Base-by-base conservation (phyloP, 202 grass and related monocot species). In the Zoysia matrella region DNA sequence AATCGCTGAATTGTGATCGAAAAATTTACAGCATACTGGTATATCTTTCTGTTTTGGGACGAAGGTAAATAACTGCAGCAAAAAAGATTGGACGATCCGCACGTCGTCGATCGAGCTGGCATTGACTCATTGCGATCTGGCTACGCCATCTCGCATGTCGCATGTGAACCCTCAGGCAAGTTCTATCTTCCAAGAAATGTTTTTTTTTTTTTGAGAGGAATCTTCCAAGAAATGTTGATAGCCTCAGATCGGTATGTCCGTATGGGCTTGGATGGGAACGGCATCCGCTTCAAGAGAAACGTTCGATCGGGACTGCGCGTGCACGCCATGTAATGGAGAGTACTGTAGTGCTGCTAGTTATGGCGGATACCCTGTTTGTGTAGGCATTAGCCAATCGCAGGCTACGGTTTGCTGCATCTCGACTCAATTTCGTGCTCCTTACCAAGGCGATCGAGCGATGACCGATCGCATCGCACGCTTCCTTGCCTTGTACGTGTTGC, bases 361-460 rank as follows among this genome's bases (percentile, higher is more conserved):
- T 53, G 51, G 51, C 30, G 30, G 30, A 36, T 36, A 36, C 30
- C 30, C 30, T 36, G 30, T 36, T 36, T 36, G 30, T 36, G 30
- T 36, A 36, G 30, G 30, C 30, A 4, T 16, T 51, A 60, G 65
- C 73, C 79, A 71, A 49, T 70, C 47, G 16, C 62, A 67, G 30
- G 58, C 57, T 61, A 10, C 1, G 47, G 50, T 3, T 13, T 9
- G 51, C 36, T 74, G 62, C 41, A 46, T 57, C 76, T 86, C 30
- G 77, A 75, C 75, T 83, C 74, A 6, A 49, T 40, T 8, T 76
- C 66, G 4, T 84, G 76, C 81, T 88, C 71, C 7, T 80, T 88
- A 71, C 86, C 81, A 69, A 47, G 46, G 46, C 46, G 46, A 47
- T 3, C 74, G 18, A 36, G 5, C 6, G 44, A 69, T 70, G 65